Evolutionary conservation across 305 asterid species (phyloP).

Genomic region (Salvia sclarea): DNA sequence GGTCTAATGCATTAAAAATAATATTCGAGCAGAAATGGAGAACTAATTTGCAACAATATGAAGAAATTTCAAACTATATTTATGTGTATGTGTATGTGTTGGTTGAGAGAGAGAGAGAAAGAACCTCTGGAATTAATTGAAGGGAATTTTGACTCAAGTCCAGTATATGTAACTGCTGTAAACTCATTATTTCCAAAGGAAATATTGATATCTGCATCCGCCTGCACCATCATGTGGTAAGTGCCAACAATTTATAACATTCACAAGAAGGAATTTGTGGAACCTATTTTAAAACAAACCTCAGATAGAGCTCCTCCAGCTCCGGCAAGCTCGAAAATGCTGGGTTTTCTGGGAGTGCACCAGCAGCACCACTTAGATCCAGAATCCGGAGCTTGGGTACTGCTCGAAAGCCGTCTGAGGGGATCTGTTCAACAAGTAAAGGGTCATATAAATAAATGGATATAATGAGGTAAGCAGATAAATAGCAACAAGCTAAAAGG

Average conservation of each 20-base stretch:
- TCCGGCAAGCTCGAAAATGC: slow-evolving; percentile 69
- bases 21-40: background rate
- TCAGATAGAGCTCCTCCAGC: slow-evolving; percentile 88
- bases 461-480: slow-evolving; percentile 16
- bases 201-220: slow-evolving; percentile 72
- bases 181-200: slow-evolving; percentile 61
- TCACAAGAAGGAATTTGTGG: slow-evolving; percentile 21
- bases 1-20: slow-evolving; percentile 1
- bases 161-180: slow-evolving; percentile 66
- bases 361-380: slow-evolving; percentile 79
- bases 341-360: slow-evolving; percentile 73
- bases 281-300: slow-evolving; percentile 48
- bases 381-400: slow-evolving; percentile 82
- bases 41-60: slow-evolving; percentile 14
- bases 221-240: slow-evolving; percentile 51
- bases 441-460: slow-evolving; percentile 26
- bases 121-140: slow-evolving; percentile 76
- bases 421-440: slow-evolving; percentile 53
- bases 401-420: slow-evolving; percentile 71
- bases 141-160: slow-evolving; percentile 86
- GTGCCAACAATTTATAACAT: slow-evolving; percentile 29
- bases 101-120: slow-evolving; percentile 27
- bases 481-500: slow-evolving; percentile 15
- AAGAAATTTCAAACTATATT: background rate
- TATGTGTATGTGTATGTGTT: background rate